Conservation (phyloP, 345 rosid genomes). For the Boechera stricta region DNA sequence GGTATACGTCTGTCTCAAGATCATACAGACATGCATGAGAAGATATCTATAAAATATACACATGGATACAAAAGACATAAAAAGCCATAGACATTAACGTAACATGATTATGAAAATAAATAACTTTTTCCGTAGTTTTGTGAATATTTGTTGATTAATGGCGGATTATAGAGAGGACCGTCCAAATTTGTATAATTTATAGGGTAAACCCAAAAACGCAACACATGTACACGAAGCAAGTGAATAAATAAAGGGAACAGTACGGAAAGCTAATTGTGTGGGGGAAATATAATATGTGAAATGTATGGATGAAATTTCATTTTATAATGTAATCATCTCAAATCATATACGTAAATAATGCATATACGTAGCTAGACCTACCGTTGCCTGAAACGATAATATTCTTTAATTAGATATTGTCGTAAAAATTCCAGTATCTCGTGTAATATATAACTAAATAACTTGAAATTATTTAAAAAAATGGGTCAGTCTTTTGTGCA, state of each 20-base stretch:
- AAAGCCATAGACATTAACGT: conserved; percentile 2
- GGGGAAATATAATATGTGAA: conserved; percentile 22
- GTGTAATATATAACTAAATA: neutral
- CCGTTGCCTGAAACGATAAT: conserved; percentile 16
- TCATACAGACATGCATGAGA: conserved; percentile 25
- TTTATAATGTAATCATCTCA: conserved; percentile 1
- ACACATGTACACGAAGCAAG: neutral
- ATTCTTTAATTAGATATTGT: conserved; percentile 6
- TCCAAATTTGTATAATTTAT: neutral
- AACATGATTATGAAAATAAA: neutral
- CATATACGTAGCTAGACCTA: conserved; percentile 21
- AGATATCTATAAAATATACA: conserved; percentile 21
- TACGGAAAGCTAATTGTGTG: conserved; percentile 20
- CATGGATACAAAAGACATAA: conserved; percentile 12
- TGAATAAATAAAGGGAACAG: conserved; percentile 26
- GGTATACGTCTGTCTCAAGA: conserved; percentile 7
- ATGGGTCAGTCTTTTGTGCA: neutral
- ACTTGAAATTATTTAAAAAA: neutral
- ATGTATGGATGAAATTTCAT: conserved; percentile 37
- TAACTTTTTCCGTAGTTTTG: conserved; percentile 13
- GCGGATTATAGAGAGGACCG: conserved; percentile 16
- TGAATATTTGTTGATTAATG: conserved; percentile 14
- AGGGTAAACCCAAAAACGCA: conserved; percentile 20
- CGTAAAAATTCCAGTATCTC: neutral
- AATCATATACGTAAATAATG: neutral